Evolutionary conservation across 331 rosid genomes (phyloP).

Genomic region (Arachis monticola): DNA sequence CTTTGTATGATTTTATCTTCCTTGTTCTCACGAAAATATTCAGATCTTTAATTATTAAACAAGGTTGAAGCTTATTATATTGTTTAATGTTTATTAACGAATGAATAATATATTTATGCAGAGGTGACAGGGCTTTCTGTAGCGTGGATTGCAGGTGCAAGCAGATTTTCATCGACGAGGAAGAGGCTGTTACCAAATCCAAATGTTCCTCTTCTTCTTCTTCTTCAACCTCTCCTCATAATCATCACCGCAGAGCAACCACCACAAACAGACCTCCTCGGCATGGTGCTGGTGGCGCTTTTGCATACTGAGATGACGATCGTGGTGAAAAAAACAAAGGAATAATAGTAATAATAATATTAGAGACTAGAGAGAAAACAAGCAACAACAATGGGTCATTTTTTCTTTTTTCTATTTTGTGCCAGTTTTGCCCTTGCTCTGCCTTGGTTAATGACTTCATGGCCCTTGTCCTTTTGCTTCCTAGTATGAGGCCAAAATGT

Average conservation of each 20-base stretch:
- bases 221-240: constrained; percentile 38
- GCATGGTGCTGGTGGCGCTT: constrained; percentile 43
- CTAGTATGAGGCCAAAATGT: constrained; percentile 63
- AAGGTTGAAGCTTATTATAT: too few relatives aligned
- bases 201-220: constrained; percentile 59
- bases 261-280: constrained; percentile 39
- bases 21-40: too few relatives aligned
- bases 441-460: constrained; percentile 44
- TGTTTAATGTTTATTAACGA: too few relatives aligned
- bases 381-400: background rate
- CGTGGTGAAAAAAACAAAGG: background rate
- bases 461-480: constrained; percentile 52
- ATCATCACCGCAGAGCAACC: constrained; percentile 50
- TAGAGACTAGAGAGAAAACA: background rate
- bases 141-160: constrained; percentile 93
- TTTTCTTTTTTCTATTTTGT: background rate
- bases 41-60: too few relatives aligned
- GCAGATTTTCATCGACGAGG: constrained; percentile 88
- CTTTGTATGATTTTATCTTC: too few relatives aligned
- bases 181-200: constrained; percentile 52
- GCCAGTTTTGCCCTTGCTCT: constrained; percentile 49
- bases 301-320: constrained; percentile 40
- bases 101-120: constrained; percentile 20
- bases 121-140: constrained; percentile 91
- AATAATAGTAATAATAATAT: background rate